Evolutionary conservation across 306 rosid genomes (phyloP).

Genomic region (Biancaea sappan): DNA sequence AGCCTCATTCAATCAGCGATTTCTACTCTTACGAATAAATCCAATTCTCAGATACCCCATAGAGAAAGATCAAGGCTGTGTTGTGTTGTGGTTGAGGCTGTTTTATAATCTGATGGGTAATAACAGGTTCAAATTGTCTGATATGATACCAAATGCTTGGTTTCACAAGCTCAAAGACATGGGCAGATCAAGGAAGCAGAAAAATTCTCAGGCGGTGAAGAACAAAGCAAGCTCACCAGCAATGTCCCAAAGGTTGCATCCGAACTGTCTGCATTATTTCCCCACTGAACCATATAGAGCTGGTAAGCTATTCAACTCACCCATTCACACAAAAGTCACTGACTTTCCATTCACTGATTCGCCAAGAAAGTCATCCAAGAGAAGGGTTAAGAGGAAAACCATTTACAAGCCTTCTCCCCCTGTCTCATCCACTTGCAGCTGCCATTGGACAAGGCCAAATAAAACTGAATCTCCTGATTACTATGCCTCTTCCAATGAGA

Average conservation of each 20-base stretch:
- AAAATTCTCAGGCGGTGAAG: constrained; percentile 44
- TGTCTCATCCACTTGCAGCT: constrained; percentile 36
- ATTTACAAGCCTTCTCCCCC: constrained; percentile 70
- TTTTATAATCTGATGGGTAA: constrained; percentile 61
- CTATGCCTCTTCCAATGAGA: constrained; percentile 44
- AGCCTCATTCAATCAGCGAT: constrained; percentile 31
- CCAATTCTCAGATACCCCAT: constrained; percentile 32
- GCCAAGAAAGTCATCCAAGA: constrained; percentile 66
- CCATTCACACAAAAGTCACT: constrained; percentile 42
- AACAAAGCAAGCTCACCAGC: constrained; percentile 48
- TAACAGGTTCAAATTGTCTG: constrained; percentile 69
- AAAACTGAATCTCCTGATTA: constrained; percentile 45
- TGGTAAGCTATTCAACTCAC: constrained; percentile 47
- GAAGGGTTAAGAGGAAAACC: constrained; percentile 53
- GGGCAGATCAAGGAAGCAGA: constrained; percentile 58
- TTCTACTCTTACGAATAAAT: constrained; percentile 25
- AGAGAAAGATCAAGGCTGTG: constrained; percentile 25
- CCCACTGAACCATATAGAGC: constrained; percentile 42
- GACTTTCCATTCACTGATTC: constrained; percentile 52
- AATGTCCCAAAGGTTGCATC: constrained; percentile 46
- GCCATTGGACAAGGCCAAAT: constrained; percentile 41
- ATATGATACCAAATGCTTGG: constrained; percentile 89
- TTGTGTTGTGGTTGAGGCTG: constrained; percentile 23
- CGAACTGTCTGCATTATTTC: constrained; percentile 38
- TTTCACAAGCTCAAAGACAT: constrained; percentile 81